Percentiles rank a stretch among this genome's conserved stretches.
Conservation (phyloP, 352 stramenopile genomes). For the Hyphochytrium catenoides region DNA sequence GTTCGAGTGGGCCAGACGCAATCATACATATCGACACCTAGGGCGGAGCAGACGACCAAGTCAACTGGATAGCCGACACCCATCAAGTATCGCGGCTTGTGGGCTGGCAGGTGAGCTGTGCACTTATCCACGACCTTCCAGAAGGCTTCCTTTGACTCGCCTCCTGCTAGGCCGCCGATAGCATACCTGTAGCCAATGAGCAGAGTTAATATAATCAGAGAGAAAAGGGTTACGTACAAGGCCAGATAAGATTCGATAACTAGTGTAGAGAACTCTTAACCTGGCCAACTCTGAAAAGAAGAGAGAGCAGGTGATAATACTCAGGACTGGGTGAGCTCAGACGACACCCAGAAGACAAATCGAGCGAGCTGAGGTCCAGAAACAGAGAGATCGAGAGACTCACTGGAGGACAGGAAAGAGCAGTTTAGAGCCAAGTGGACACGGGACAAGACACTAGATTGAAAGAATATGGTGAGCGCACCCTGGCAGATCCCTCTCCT, state of each 20-base stretch:
- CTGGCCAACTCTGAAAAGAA: no score
- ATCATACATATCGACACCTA: conserved; percentile 93
- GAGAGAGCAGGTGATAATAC: no score
- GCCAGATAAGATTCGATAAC: no score
- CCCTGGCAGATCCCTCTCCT: conserved; percentile 43
- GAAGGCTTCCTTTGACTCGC: conserved; percentile 78
- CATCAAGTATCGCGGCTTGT: conserved; percentile 94
- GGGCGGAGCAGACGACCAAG: conserved; percentile 82
- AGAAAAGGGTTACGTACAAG: no score
- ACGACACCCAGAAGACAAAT: no score
- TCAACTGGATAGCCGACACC: conserved; percentile 91
- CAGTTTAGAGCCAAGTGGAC: no score
- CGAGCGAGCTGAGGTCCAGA: no score
- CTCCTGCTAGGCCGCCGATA: conserved; percentile 82
- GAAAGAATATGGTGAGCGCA: background rate
- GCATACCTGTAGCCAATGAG: conserved; percentile 33
- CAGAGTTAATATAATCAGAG: background rate
- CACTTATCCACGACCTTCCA: conserved; percentile 74
- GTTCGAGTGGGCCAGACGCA: conserved; percentile 92
- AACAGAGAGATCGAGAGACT: no score
- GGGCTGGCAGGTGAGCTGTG: conserved; percentile 38
- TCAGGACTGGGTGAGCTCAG: no score
- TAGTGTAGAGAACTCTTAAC: no score
- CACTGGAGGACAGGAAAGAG: no score
- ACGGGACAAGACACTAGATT: no score